A percentile compares a stretch with the other conserved stretches of the same genome.
Evolutionary conservation across 768 basidiomycete genomes (phyloP).

Genomic region (Lentinula detonsa): DNA sequence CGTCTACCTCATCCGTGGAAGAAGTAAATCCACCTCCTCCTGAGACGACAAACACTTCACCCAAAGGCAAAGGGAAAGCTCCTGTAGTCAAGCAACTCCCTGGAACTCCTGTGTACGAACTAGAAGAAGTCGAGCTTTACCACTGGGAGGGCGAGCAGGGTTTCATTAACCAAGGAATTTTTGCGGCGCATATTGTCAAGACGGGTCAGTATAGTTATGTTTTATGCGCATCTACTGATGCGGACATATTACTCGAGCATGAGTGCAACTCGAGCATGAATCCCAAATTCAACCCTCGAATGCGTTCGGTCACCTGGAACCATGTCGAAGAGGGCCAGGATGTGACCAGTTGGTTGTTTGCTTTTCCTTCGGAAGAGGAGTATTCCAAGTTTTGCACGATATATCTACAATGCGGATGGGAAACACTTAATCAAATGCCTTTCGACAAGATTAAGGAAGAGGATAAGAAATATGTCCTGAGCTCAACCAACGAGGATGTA

Average conservation of each 20-base stretch:
- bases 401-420: constrained; percentile 76
- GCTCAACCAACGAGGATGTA: constrained; percentile 72
- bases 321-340: constrained; percentile 46
- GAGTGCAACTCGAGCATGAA: constrained; percentile 64
- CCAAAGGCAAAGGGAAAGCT: constrained; percentile 16
- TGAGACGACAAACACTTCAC: not conserved
- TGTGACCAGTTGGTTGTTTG: constrained; percentile 78
- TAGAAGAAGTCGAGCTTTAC: constrained; percentile 51
- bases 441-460: constrained; percentile 84
- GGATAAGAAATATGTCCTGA: constrained; percentile 82
- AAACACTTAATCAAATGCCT: constrained; percentile 61
- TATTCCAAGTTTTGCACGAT: constrained; percentile 55
- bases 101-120: constrained; percentile 6
- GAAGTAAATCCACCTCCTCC: constrained; percentile 6
- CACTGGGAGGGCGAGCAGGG: constrained; percentile 50
- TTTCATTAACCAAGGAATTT: constrained; percentile 49
- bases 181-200: constrained; percentile 48
- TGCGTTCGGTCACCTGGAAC: constrained; percentile 86
- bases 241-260: constrained; percentile 51
- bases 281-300: constrained; percentile 54
- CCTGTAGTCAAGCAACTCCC: not conserved
- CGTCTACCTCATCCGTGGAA: constrained; percentile 11
- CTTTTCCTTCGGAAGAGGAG: constrained; percentile 50
- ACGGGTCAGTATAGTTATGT: constrained; percentile 38
- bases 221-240: constrained; percentile 54